A percentile compares a stretch with the other conserved stretches of the same genome.
Evolutionary conservation across 371 early-diverging fungal genomes (phyloP).

Genomic region (Lichtheimia corymbifera): DNA sequence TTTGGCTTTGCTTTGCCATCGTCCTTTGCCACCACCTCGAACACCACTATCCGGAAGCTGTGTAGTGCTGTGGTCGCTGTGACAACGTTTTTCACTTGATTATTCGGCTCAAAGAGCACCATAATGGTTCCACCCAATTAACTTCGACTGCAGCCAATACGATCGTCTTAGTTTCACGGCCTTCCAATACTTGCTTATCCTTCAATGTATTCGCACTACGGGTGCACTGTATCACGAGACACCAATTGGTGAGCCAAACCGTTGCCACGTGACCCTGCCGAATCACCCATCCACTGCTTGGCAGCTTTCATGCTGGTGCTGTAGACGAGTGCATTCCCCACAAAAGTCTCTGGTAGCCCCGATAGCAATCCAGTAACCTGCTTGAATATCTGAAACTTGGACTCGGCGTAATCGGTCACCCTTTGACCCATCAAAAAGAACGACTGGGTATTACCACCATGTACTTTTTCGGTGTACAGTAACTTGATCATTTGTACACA

Average conservation of each 20-base stretch:
- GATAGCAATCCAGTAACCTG: slow-evolving; percentile 57
- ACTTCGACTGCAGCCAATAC: slow-evolving; percentile 54
- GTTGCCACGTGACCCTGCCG: slow-evolving; percentile 46
- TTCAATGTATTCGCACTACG: slow-evolving; percentile 32
- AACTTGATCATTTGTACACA: slow-evolving; percentile 69
- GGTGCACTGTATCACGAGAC: slow-evolving; percentile 19
- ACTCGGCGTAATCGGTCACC: slow-evolving; percentile 52
- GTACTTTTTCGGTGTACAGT: slow-evolving; percentile 65
- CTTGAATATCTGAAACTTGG: slow-evolving; percentile 45
- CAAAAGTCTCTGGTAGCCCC: slow-evolving; percentile 59
- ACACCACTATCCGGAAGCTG: slow-evolving; percentile 27
- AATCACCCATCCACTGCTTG: slow-evolving; percentile 48
- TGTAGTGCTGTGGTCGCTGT: slow-evolving; percentile 27
- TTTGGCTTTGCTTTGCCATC: slow-evolving; percentile 68
- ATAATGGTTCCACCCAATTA: slow-evolving; percentile 57
- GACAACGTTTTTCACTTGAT: slow-evolving; percentile 46
- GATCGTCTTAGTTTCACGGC: slow-evolving; percentile 28
- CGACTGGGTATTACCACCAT: slow-evolving; percentile 68
- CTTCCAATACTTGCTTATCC: slow-evolving; percentile 34
- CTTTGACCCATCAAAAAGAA: slow-evolving; percentile 72
- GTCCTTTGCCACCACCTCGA: slow-evolving; percentile 63
- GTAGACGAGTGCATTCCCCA: slow-evolving; percentile 55
- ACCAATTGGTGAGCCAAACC: slow-evolving; percentile 33
- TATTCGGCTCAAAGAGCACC: slow-evolving; percentile 44
- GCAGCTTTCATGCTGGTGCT: slow-evolving; percentile 39